These are phyloP conservation scores for Kodamaea sagamina DNA, from an alignment of 805 yeast genomes.

Conservation along the genomic window DNA sequence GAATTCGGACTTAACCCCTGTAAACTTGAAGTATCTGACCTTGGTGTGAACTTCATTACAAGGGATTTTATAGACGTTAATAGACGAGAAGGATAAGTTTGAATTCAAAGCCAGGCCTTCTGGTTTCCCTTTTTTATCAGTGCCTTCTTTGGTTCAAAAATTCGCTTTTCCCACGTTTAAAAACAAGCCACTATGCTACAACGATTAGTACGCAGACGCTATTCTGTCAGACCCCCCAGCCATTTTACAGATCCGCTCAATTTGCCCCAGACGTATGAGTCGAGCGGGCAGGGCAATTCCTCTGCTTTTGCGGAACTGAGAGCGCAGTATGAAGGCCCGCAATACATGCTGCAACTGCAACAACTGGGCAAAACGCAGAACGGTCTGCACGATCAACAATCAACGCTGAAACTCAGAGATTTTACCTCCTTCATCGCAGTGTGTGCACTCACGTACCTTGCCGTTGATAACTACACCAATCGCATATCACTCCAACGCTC, in stretches of 20 bases:
- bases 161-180: constrained; percentile 2
- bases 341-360: not conserved
- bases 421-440: constrained; percentile 45
- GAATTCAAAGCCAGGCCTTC: too few species aligned
- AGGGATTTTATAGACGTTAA: too few species aligned
- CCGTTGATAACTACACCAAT: constrained; percentile 51
- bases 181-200: not conserved
- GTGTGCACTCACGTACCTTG: constrained; percentile 47
- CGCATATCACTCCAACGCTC: constrained; percentile 41
- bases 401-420: constrained; percentile 31
- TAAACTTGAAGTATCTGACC: too few species aligned
- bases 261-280: constrained; percentile 4
- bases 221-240: constrained; percentile 6
- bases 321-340: not conserved
- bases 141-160: too few species aligned
- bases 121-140: too few species aligned
- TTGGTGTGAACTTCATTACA: too few species aligned
- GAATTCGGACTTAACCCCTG: too few species aligned
- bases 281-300: not conserved
- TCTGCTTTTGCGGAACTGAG: not conserved
- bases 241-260: constrained; percentile 8
- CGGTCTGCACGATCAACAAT: not conserved
- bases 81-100: too few species aligned
- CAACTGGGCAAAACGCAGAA: too few species aligned
- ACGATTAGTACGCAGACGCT: constrained; percentile 1